These are phyloP conservation scores for Trypanosoma scelopori DNA, from an alignment of 208 protist genomes.

Conservation along the genomic window DNA sequence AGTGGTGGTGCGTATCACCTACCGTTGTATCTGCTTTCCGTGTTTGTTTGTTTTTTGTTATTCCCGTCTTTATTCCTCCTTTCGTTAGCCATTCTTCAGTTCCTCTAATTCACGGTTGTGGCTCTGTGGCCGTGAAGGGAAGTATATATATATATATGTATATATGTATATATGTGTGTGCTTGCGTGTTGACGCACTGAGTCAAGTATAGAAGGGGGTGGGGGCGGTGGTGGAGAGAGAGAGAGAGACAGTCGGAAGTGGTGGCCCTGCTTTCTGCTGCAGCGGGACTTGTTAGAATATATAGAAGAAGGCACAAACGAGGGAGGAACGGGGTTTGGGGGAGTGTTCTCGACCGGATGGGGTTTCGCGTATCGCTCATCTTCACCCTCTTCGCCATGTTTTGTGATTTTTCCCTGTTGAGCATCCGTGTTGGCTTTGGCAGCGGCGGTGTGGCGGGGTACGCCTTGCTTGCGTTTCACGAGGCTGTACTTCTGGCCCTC, in stretches of 20 bases:
- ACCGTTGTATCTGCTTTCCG: no score
- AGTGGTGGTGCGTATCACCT: no score
- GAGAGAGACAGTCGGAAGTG: no score
- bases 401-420: conserved; percentile 42
- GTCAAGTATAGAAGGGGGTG: neutral
- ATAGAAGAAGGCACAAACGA: neutral
- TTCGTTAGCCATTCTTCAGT: neutral
- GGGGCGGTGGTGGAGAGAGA: no score
- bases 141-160: conserved; percentile 12
- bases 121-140: neutral
- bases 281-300: no score
- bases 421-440: conserved; percentile 32
- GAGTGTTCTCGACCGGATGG: conserved; percentile 7
- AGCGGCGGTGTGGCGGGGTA: conserved; percentile 27
- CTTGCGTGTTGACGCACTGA: neutral
- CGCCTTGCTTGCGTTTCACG: conserved; percentile 40
- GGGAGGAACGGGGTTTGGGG: neutral
- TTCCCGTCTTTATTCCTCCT: conserved; percentile 8
- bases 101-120: neutral
- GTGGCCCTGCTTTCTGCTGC: no score
- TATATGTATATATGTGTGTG: neutral
- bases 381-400: conserved; percentile 25
- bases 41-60: no score
- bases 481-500: conserved; percentile 44
- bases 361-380: conserved; percentile 15